These are phyloP conservation scores for Cystofilobasidium macerans DNA, from an alignment of 768 basidiomycete species.

Conservation along the genomic window DNA sequence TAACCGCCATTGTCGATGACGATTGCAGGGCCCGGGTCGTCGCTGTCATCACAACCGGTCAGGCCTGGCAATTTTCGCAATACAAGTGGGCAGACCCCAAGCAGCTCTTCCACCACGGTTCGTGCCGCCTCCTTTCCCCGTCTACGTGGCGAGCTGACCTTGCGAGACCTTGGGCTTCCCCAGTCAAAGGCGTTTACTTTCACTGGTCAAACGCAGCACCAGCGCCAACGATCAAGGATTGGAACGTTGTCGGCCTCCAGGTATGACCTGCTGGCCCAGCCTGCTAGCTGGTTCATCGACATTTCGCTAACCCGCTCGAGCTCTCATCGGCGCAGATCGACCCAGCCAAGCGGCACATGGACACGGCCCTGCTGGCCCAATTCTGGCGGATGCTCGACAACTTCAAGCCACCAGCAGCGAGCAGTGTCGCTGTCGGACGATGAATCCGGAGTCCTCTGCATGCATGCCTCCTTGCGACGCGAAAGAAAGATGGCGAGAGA, in stretches of 20 bases:
- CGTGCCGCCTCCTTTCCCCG: slow-evolving; percentile 28
- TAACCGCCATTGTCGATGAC: too few species aligned
- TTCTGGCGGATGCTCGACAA: slow-evolving; percentile 84
- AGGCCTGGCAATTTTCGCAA: slow-evolving; percentile 93
- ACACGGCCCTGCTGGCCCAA: slow-evolving; percentile 86
- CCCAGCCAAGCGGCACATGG: slow-evolving; percentile 73
- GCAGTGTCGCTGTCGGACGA: neutral
- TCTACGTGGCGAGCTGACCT: neutral
- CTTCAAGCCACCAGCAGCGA: neutral
- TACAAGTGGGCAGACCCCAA: slow-evolving; percentile 96
- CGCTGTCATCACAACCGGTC: slow-evolving; percentile 96
- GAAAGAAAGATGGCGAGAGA: too few species aligned
- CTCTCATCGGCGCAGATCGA: slow-evolving; percentile 56
- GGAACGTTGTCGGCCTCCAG: slow-evolving; percentile 94
- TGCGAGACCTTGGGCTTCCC: neutral
- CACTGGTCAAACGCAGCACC: slow-evolving; percentile 88
- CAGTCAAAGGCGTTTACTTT: slow-evolving; percentile 91
- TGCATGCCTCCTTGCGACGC: too few species aligned
- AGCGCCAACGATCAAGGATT: slow-evolving; percentile 79
- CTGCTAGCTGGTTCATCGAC: neutral
- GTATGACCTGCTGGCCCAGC: slow-evolving; percentile 42
- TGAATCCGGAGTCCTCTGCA: neutral
- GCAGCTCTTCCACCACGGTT: slow-evolving; percentile 86
- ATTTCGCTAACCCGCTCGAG: too few species aligned
- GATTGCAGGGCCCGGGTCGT: slow-evolving; percentile 65